Evolutionary conservation across 352 stramenopile genomes (phyloP).

Genomic region (Phytopythium kandeliae): DNA sequence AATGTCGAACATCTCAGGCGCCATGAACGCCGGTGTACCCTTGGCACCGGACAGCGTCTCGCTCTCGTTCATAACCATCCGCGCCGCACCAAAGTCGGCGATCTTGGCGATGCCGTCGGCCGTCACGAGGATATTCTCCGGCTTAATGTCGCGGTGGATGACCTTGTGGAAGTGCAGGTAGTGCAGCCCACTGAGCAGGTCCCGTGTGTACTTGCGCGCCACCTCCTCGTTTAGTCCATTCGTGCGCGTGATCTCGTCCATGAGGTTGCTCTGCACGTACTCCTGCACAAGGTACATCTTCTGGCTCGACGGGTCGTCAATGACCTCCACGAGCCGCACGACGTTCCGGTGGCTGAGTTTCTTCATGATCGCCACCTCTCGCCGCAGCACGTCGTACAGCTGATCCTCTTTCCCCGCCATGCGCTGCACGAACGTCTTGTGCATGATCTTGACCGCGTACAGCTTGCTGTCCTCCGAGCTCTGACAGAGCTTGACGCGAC

Average conservation of each 20-base stretch:
- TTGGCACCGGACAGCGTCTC: conserved; percentile 83
- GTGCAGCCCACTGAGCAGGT: conserved; percentile 85
- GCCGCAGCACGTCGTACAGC: conserved; percentile 72
- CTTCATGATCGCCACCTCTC: conserved; percentile 96
- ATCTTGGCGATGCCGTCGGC: conserved; percentile 85
- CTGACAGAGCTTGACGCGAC: conserved; percentile 77
- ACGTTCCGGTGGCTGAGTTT: conserved; percentile 93
- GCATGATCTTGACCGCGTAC: conserved; percentile 89
- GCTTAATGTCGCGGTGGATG: conserved; percentile 92
- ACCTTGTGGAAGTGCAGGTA: conserved; percentile 94
- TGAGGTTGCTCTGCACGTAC: conserved; percentile 91
- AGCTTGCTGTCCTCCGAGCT: conserved; percentile 74
- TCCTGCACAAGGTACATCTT: conserved; percentile 96
- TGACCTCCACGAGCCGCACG: conserved; percentile 92
- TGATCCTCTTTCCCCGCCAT: conserved; percentile 85
- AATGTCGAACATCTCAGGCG: conserved; percentile 89
- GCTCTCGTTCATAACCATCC: conserved; percentile 89
- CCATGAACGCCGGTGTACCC: conserved; percentile 88
- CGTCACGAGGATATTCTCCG: conserved; percentile 84
- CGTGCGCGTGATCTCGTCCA: conserved; percentile 82
- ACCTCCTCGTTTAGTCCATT: conserved; percentile 60
- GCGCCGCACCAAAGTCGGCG: conserved; percentile 86
- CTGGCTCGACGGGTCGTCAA: conserved; percentile 91
- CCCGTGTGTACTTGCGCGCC: conserved; percentile 84
- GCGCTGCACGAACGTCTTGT: conserved; percentile 87